These are phyloP conservation scores for Cruciata laevipes DNA, from an alignment of 257 asterid genomes.

Conservation along the genomic window DNA sequence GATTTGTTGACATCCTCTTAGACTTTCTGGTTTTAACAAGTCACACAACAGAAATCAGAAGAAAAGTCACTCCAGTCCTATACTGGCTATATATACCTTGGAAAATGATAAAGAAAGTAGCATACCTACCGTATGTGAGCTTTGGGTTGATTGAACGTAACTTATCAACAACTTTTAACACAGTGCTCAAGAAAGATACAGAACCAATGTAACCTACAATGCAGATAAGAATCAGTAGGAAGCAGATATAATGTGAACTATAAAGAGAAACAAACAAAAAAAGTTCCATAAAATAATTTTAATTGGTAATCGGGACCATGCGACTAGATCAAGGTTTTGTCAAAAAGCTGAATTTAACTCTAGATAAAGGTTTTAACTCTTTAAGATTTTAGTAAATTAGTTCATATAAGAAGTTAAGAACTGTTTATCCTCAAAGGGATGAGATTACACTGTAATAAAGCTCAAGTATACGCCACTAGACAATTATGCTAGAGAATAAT, in stretches of 20 bases:
- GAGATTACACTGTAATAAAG: not conserved
- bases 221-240: slow-evolving; percentile 13
- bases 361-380: too few species aligned
- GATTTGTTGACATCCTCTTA: not conserved
- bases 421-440: not conserved
- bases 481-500: not conserved
- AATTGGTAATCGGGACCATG: not conserved
- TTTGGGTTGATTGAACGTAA: slow-evolving; percentile 92
- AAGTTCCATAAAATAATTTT: not conserved
- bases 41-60: not conserved
- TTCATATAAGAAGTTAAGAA: not conserved
- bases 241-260: not conserved
- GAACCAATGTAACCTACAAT: slow-evolving; percentile 94
- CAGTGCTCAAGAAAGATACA: slow-evolving; percentile 78
- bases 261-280: not conserved
- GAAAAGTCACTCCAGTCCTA: not conserved
- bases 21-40: not conserved
- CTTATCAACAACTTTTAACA: slow-evolving; percentile 71
- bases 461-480: not conserved
- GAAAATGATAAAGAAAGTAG: not conserved
- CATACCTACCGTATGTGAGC: slow-evolving; percentile 68
- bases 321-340: too few species aligned
- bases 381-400: too few species aligned
- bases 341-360: not conserved
- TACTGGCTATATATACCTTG: not conserved